A percentile compares a stretch with the other conserved stretches of the same genome.
These are phyloP conservation scores for Ustulina deusta DNA, from an alignment of 2,329 filamentous ascomycete species.

Conservation along the genomic window DNA sequence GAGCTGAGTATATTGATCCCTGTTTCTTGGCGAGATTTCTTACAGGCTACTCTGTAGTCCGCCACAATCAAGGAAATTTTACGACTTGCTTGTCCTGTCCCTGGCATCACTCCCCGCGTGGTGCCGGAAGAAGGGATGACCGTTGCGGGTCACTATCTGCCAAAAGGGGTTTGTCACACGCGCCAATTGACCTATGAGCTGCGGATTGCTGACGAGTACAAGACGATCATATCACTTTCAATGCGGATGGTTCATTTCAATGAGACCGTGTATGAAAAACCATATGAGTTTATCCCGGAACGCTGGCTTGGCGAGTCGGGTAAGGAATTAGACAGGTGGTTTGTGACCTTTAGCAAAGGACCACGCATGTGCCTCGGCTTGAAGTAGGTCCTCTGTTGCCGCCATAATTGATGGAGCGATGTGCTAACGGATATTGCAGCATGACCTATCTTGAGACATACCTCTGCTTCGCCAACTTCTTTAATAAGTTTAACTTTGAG, in stretches of 20 bases:
- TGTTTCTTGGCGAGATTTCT: neutral
- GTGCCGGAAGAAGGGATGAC: slow-evolving; percentile 28
- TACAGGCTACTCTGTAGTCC: neutral
- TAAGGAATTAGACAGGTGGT: slow-evolving; percentile 37
- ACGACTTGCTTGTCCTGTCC: slow-evolving; percentile 31
- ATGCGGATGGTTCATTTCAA: slow-evolving; percentile 34
- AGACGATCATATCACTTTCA: slow-evolving; percentile 33
- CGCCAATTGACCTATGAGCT: neutral
- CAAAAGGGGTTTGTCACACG: slow-evolving; percentile 16
- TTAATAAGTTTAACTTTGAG: slow-evolving; percentile 31
- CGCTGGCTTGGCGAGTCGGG: slow-evolving; percentile 31
- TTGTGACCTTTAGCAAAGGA: slow-evolving; percentile 36
- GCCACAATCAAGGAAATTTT: slow-evolving; percentile 32
- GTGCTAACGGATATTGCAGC: slow-evolving; percentile 18
- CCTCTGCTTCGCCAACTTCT: slow-evolving; percentile 36
- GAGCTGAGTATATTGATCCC: neutral
- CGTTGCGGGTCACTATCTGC: slow-evolving; percentile 28
- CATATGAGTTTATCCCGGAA: slow-evolving; percentile 34
- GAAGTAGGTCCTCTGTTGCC: slow-evolving; percentile 25
- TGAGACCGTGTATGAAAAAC: slow-evolving; percentile 23
- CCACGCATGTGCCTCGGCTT: slow-evolving; percentile 32
- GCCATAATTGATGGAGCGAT: neutral
- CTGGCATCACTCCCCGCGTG: slow-evolving; percentile 32
- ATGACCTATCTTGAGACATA: slow-evolving; percentile 34
- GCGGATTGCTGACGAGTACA: slow-evolving; percentile 12